Base-by-base conservation (phyloP, 2,329 filamentous ascomycete genomes). In the Alternaria dauci region DNA sequence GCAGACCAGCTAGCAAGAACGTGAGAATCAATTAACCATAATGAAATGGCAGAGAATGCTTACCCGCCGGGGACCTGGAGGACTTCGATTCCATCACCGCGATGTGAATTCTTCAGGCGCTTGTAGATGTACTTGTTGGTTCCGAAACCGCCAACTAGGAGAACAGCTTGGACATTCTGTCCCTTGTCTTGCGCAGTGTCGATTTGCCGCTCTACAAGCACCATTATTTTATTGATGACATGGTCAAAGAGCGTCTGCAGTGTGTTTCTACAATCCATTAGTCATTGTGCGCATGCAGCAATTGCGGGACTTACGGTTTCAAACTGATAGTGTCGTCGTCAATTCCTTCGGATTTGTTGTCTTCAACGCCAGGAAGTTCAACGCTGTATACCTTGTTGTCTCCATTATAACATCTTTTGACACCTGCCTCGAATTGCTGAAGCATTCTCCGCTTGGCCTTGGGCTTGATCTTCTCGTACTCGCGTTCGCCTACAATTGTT, bases 391-490 rank as follows among this genome's bases (percentile, higher is more conserved):
- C 36, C 18, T 55, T 25, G 39, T 36, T 25, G n/a, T 43, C 41
- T 18, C 52, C 52, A 28, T 39, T 23, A 36, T 55, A 55, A 16
- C 25, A 30, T 41, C 44, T 11, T 26, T 56, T 56, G 6, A 56
- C 64, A 2, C 63, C 67, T 48, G 63, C 63, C 55, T 73, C 70
- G 59, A 69, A 71, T 42, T 71, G 44, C 5, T 28, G 52, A 48
- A 52, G 67, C 65, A 73, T 72, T 34, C 69, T 61, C 8, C 46
- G 52, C 32, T 62, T 69, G 26, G 65, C 65, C 16, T 62, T 46
- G 8, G 41, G 12, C 12, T 64, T 59, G 26, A 62, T 59, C 25
- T 58, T 41, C 30, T 58, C 32, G 59, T 56, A 62, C 14, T 55
- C 28, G 34, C 52, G 34, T 34, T 55, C 59, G 41, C 52, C 61